Evolutionary conservation across 495 filamentous ascomycete species (phyloP), one percentile per base, ranked within the genome.

Genomic region (Friedmanniomyces simplex): DNA sequence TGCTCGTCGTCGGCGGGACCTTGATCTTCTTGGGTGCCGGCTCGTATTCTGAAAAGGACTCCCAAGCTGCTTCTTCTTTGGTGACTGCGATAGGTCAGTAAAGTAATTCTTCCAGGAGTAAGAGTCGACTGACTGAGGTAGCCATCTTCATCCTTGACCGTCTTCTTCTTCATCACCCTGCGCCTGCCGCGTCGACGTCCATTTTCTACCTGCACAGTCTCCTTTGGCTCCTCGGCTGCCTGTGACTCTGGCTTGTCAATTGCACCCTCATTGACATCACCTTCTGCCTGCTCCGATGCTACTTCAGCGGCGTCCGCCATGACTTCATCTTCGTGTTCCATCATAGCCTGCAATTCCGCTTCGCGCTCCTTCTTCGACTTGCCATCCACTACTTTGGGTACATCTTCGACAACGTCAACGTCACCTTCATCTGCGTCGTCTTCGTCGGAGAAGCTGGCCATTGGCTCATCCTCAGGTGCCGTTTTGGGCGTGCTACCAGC

Each of bases 41-140:
- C 60, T 96, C 93, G 65, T 94, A 90, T 62, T 91, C 87, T 1
- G 89, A 95, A 75, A 94, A 97, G 5, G 88, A 95, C 69, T 97
- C 93, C 93, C 93, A 98, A 1, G 77, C 83, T 1, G 81, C 74
- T 66, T 96, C 91, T 65, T 91, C 86, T 61, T 84, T 85, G 13
- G 93, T 97, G 18, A 97, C 93, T 95, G 64, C 24, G 20, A 28
- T 50, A 13, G 39, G 42, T 66, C 45, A 68, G 53, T 20, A 34
- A 56, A 25, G 30, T 5, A 5, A 13, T 6, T 43, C 3, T 6
- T n/a, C 2, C 4, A 2, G 13, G 5, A 43, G 28, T 43, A 13
- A 43, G 4, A 20, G 39, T 7, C 2, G 26, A 24, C 82, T 61
- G 76, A 91, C 89, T 88, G 14, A 98, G 74, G 68, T 95, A 98